Evolutionary conservation across 768 basidiomycete genomes (phyloP).

Genomic region (Tephrocybe sp.): DNA sequence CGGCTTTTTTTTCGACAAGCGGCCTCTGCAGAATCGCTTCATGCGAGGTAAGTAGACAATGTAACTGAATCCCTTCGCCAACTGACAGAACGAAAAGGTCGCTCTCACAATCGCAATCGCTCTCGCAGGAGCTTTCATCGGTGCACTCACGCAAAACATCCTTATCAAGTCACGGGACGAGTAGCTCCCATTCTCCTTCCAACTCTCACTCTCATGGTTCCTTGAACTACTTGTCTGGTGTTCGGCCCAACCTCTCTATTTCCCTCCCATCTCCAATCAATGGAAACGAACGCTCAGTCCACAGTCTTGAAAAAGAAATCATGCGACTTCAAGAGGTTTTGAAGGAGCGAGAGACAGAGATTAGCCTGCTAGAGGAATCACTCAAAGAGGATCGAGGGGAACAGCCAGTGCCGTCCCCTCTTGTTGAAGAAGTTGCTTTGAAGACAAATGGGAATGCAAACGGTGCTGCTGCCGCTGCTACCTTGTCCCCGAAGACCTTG

Average conservation of each 20-base stretch:
- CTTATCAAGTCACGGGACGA: slow-evolving; percentile 72
- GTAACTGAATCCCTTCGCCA: slow-evolving; percentile 6
- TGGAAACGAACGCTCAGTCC: slow-evolving; percentile 69
- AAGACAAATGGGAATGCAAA: slow-evolving; percentile 24
- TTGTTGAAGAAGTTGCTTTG: slow-evolving; percentile 13
- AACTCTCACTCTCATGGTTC: slow-evolving; percentile 48
- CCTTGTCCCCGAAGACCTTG: slow-evolving; percentile 70
- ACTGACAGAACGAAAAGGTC: slow-evolving; percentile 53
- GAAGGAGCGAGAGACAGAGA: slow-evolving; percentile 91
- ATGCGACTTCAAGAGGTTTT: slow-evolving; percentile 94
- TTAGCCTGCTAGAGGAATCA: slow-evolving; percentile 66
- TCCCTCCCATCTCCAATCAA: slow-evolving; percentile 42
- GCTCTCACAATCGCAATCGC: slow-evolving; percentile 91
- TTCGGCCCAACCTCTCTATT: slow-evolving; percentile 59
- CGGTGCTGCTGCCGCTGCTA: slow-evolving; percentile 26
- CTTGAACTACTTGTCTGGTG: slow-evolving; percentile 19
- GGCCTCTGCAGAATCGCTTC: slow-evolving; percentile 85
- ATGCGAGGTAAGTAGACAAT: slow-evolving; percentile 63
- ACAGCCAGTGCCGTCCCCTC: slow-evolving; percentile 14
- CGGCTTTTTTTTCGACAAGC: slow-evolving; percentile 88
- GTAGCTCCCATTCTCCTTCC: slow-evolving; percentile 62
- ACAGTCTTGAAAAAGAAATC: slow-evolving; percentile 91
- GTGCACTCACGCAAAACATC: slow-evolving; percentile 84
- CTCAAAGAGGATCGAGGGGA: slow-evolving; percentile 37
- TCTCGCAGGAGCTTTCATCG: slow-evolving; percentile 95